Evolutionary conservation across 2,329 filamentous ascomycete genomes (phyloP), one percentile per base, ranked within the genome.

Genomic region (Colletotrichum musicola): DNA sequence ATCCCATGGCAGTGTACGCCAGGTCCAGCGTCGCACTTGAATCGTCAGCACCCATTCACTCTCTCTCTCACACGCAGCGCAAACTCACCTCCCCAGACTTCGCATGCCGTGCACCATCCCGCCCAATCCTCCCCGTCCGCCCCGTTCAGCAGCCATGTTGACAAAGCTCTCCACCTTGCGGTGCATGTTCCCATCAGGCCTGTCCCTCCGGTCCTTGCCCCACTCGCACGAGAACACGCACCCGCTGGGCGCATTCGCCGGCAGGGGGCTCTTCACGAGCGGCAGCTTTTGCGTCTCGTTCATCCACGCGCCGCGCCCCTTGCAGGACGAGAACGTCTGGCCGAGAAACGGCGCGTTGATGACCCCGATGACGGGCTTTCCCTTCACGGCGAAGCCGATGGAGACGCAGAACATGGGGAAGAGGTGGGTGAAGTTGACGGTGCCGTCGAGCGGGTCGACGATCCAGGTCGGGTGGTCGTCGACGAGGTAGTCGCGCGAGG

Each of bases 361-460:
- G 53, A 93, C 86, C 20, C 92, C 92, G 58, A 94, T 87, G 2
- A 90, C 78, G 3, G 92, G 90, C 30, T 82, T 78, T 6, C 86
- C 83, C 18, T 85, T 78, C 62, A 92, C 75, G 25, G 91, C 82
- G 74, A 94, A 90, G 56, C 85, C 92, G 74, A 94, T 93, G 42
- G 90, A 93, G 50, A 94, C 90, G 78, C 92, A 94, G 80, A 93
- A 94, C 89, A 93, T 93, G 67, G 91, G 91, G 75, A 93, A 93
- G 6, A 93, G 85, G 77, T 94, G 92, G 35, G 92, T 93, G 80
- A 92, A 94, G 82, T 94, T 94, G 68, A 94, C 91, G 3, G 92
- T 94, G 82, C 91, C 92, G 75, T 94, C 92, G 30, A 94, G 84
- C 10, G 92, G 92, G 78, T 95, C 92, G 47, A 94, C 86, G 74